phyloP scores from a whole-genome alignment of 805 yeast species.

The Kuraishia ogatae region DNA sequence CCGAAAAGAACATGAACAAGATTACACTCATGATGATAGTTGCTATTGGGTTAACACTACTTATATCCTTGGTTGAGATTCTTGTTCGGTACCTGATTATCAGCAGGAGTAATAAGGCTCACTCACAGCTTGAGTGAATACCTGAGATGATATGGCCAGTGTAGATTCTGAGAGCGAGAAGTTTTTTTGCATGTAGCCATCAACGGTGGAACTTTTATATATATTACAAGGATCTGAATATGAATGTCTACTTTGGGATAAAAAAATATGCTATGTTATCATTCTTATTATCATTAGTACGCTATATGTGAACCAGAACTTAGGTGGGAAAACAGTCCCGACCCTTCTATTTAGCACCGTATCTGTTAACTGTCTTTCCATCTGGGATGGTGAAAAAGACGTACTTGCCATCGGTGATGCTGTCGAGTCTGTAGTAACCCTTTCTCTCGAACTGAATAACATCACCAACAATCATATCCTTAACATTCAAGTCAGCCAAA shows the following conservation, averaged over 20 bases:
- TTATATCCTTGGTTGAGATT: slow-evolving; percentile 71
- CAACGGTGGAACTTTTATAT: not conserved
- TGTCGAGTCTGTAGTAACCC: slow-evolving; percentile 86
- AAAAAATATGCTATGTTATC: too few relatives aligned
- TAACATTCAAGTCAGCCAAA: slow-evolving; percentile 72
- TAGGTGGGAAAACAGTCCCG: not conserved
- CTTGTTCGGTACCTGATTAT: slow-evolving; percentile 47
- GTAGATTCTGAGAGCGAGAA: too few relatives aligned
- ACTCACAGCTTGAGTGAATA: not conserved
- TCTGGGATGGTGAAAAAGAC: slow-evolving; percentile 93
- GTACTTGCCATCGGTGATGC: slow-evolving; percentile 48
- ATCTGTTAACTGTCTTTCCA: slow-evolving; percentile 74
- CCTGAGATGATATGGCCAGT: not conserved
- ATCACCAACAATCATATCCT: slow-evolving; percentile 73
- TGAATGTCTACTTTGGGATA: too few relatives aligned
- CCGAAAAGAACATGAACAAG: slow-evolving; percentile 85
- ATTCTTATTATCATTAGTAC: not conserved
- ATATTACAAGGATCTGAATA: too few relatives aligned
- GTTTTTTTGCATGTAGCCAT: not conserved
- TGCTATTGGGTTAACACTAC: slow-evolving; percentile 68
- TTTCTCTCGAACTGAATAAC: slow-evolving; percentile 94
- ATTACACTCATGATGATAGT: slow-evolving; percentile 86
- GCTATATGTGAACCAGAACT: not conserved
- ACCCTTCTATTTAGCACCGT: slow-evolving; percentile 56
- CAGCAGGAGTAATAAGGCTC: not conserved